Percentiles rank a stretch among this genome's conserved stretches.
Conservation (phyloP, 495 filamentous ascomycete genomes). For the Aspergillus haitiensis region DNA sequence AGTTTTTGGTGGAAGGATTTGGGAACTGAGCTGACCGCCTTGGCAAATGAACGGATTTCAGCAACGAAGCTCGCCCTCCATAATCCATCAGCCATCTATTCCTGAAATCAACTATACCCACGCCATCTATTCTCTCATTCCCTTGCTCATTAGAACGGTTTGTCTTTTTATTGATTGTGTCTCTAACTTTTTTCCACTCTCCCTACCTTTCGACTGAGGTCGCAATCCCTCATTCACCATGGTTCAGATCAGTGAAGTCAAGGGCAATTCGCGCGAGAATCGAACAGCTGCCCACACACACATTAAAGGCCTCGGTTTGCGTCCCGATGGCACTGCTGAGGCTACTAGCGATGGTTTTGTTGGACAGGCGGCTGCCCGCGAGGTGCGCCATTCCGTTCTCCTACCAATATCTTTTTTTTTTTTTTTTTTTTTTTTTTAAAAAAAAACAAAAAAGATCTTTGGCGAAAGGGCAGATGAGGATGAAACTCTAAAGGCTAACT, state of each 20-base stretch:
- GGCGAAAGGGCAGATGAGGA: neutral
- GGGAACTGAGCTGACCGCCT: constrained; percentile 43
- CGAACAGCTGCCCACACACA: constrained; percentile 95
- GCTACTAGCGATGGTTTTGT: constrained; percentile 77
- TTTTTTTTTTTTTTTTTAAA: constrained; percentile 2
- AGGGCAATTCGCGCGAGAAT: constrained; percentile 91
- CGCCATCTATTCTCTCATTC: constrained; percentile 22
- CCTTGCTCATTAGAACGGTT: constrained; percentile 11
- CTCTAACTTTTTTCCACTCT: neutral
- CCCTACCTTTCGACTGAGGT: constrained; percentile 29
- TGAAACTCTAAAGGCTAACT: constrained; percentile 17
- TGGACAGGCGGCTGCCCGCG: constrained; percentile 82
- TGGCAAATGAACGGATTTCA: constrained; percentile 25
- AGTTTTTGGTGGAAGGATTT: constrained; percentile 39
- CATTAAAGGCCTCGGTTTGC: constrained; percentile 89
- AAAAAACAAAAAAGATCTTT: too few relatives aligned
- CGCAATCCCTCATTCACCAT: constrained; percentile 50
- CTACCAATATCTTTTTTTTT: neutral
- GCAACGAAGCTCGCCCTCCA: constrained; percentile 22
- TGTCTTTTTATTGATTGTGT: neutral
- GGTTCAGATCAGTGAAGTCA: constrained; percentile 96
- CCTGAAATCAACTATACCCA: neutral
- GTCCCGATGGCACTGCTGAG: constrained; percentile 78
- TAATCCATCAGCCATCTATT: constrained; percentile 9
- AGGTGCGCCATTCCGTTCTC: constrained; percentile 50